These are phyloP conservation scores for Fusarium anguioides DNA, from an alignment of 2,329 filamentous ascomycete genomes.

Conservation along the genomic window DNA sequence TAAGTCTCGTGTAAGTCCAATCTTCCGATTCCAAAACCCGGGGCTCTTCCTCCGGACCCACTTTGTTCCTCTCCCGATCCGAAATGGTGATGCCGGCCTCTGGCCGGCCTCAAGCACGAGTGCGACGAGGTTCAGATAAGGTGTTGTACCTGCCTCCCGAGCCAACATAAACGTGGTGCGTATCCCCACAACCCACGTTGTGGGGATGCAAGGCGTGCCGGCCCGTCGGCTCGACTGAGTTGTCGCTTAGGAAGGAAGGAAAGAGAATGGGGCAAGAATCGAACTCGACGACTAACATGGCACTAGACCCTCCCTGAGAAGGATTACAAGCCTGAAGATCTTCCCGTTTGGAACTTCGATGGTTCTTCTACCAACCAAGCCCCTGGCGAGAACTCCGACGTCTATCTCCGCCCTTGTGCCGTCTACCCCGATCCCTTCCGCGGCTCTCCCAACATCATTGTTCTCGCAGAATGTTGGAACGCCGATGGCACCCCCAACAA, in stretches of 20 bases:
- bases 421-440: slow-evolving; percentile 95
- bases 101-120: slow-evolving; percentile 12
- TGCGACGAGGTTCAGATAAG: slow-evolving; percentile 16
- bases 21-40: neutral
- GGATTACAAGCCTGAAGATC: slow-evolving; percentile 62
- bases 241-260: neutral
- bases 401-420: slow-evolving; percentile 92
- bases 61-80: slow-evolving; percentile 4
- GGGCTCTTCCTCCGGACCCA: slow-evolving; percentile 1
- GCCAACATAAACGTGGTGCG: too few relatives aligned
- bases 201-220: slow-evolving; percentile 13
- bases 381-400: slow-evolving; percentile 94
- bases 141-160: slow-evolving; percentile 14
- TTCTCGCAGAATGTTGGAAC: slow-evolving; percentile 95
- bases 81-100: slow-evolving; percentile 7
- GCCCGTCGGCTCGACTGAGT: slow-evolving; percentile 4
- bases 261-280: neutral
- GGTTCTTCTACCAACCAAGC: slow-evolving; percentile 94
- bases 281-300: neutral
- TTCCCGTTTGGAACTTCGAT: slow-evolving; percentile 67
- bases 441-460: slow-evolving; percentile 88
- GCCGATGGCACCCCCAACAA: slow-evolving; percentile 95
- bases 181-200: neutral
- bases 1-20: slow-evolving; percentile 88
- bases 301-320: slow-evolving; percentile 62